A percentile compares a stretch with the other conserved stretches of the same genome.
Conservation (phyloP, 1,284 basidiomycete genomes). For the Cutaneotrichosporon spelunceum region DNA sequence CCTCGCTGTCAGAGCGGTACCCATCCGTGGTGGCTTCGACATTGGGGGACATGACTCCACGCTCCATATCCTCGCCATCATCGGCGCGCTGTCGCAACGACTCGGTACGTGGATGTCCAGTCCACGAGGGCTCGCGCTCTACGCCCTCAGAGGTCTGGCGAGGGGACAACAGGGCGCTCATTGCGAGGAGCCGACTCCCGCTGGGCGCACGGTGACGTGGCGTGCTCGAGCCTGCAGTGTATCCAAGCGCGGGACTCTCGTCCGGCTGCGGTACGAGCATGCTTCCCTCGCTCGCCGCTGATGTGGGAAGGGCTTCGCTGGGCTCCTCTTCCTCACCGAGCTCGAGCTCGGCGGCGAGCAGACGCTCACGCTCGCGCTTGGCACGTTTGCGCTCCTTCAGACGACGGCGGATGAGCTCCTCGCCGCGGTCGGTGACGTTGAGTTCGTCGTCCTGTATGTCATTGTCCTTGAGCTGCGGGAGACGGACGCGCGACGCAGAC, state of each 20-base stretch:
- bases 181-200: not conserved
- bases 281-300: constrained; percentile 2
- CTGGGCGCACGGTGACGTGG: constrained; percentile 14
- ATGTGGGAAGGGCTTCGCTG: constrained; percentile 4
- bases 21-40: constrained; percentile 25
- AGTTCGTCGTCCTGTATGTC: constrained; percentile 54
- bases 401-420: constrained; percentile 56
- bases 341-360: constrained; percentile 23
- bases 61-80: constrained; percentile 10
- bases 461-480: constrained; percentile 11
- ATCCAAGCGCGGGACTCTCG: constrained; percentile 8
- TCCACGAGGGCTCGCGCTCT: not conserved
- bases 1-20: constrained; percentile 29
- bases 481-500: constrained; percentile 19
- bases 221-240: not conserved
- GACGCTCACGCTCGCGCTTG: constrained; percentile 39
- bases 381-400: constrained; percentile 55
- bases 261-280: not conserved
- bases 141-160: not conserved
- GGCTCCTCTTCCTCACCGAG: constrained; percentile 27
- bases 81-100: constrained; percentile 5
- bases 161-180: not conserved
- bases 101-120: constrained; percentile 22
- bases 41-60: not conserved
- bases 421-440: constrained; percentile 55